Evolutionary conservation across 1,139 yeast species (phyloP), one percentile per base, ranked within the genome.

Genomic region (Blastobotrys raffinosifermentans): DNA sequence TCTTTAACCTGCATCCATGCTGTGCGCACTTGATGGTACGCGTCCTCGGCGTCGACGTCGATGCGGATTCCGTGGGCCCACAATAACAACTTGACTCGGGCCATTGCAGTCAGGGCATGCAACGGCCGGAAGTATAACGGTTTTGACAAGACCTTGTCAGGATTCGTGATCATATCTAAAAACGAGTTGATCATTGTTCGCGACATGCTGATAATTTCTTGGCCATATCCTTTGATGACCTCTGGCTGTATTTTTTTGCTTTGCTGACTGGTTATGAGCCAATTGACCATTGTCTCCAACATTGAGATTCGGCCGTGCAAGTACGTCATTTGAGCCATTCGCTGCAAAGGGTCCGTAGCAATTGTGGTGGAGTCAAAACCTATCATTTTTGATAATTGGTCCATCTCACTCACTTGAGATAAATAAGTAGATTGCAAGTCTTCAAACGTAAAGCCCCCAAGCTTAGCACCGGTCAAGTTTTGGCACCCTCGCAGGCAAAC

Each of bases 121-220:
- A 75, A 59, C 2, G 80, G 77, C 31, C 79, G 56, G 48, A 73
- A 74, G 51, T 71, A 72, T 47, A 73, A 66, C 42, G 70, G n/a
- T n/a, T n/a, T n/a, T n/a, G n/a, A 68, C 40, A 30, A 21, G 17
- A 63, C 55, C 5, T 62, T 48, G 1, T 73, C 66, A 36, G 61
- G 58, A 4, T 60, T 59, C 35, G 70, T 64, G 23, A 72, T n/a
- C n/a, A n/a, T n/a, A n/a, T n/a, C n/a, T n/a, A n/a, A n/a, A n/a
- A n/a, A n/a, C n/a, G n/a, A n/a, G n/a, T n/a, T n/a, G n/a, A n/a
- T n/a, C n/a, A n/a, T n/a, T n/a, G n/a, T n/a, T n/a, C n/a, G n/a
- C n/a, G n/a, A n/a, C n/a, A n/a, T n/a, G n/a, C n/a, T n/a, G n/a
- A n/a, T n/a, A n/a, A n/a, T n/a, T n/a, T n/a, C n/a, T n/a, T n/a